phyloP scores from a whole-genome alignment of 176 grass and related monocot genomes.

The Zoysia japonica region DNA sequence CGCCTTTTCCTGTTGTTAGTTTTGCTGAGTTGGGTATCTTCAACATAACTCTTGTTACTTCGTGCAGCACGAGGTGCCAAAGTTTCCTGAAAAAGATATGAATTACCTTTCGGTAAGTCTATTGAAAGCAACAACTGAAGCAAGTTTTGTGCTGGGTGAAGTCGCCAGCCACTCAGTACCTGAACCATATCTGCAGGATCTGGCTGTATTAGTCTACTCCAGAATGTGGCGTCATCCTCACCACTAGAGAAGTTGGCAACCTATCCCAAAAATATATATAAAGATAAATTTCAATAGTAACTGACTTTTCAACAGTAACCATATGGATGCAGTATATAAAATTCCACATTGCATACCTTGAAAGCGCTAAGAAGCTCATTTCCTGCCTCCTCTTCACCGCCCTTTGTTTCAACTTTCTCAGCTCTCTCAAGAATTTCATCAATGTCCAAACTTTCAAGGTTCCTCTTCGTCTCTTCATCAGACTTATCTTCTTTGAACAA shows the following conservation, averaged over 20 bases:
- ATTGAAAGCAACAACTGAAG: not conserved
- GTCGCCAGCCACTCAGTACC: constrained; percentile 50
- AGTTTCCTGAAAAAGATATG: constrained; percentile 60
- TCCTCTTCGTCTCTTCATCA: constrained; percentile 88
- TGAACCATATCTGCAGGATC: constrained; percentile 76
- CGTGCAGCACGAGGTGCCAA: constrained; percentile 97
- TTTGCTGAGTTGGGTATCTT: constrained; percentile 72
- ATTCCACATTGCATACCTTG: constrained; percentile 66
- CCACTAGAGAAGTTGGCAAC: constrained; percentile 97
- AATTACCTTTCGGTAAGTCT: constrained; percentile 4
- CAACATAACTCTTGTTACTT: constrained; percentile 87
- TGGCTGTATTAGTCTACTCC: constrained; percentile 96
- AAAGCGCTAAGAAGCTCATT: constrained; percentile 96
- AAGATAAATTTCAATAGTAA: constrained; percentile 19
- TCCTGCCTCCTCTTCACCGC: constrained; percentile 74
- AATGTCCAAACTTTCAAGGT: constrained; percentile 97
- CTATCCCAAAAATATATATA: constrained; percentile 42
- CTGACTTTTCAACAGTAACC: constrained; percentile 24
- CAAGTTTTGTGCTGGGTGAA: constrained; percentile 2
- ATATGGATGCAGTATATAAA: constrained; percentile 10
- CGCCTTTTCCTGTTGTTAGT: constrained; percentile 67
- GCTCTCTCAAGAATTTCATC: constrained; percentile 99
- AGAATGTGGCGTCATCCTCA: constrained; percentile 94
- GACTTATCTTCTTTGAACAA: constrained; percentile 98
- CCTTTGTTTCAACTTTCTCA: constrained; percentile 96